Conservation (phyloP, 164 flowering plant genomes). For the Stephania cephalantha region DNA sequence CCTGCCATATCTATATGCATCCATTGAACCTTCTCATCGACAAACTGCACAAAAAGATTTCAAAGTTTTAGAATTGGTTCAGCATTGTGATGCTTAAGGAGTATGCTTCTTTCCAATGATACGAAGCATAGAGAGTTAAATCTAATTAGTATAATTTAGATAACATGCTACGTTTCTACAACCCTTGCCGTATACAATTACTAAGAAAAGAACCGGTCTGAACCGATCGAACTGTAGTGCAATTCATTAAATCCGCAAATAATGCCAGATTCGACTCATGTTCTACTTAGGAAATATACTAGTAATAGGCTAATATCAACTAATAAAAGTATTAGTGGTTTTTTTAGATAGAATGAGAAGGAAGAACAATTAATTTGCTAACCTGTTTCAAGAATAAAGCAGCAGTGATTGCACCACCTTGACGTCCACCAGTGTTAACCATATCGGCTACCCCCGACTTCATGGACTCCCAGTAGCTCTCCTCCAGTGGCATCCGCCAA, state of each 20-base stretch:
- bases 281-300: not conserved
- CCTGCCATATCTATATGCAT: constrained; percentile 96
- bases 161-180: too few relatives aligned
- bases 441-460: constrained; percentile 97
- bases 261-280: not conserved
- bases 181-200: too few relatives aligned
- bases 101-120: not conserved
- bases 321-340: not conserved
- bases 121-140: not conserved
- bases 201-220: too few relatives aligned
- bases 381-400: constrained; percentile 98
- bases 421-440: constrained; percentile 90
- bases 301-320: not conserved
- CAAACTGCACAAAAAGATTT: constrained; percentile 57
- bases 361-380: not conserved
- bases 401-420: constrained; percentile 87
- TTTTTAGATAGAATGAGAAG: not conserved
- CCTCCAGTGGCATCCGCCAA: constrained; percentile 96
- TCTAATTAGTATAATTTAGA: not conserved
- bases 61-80: constrained; percentile 1
- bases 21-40: constrained; percentile 90
- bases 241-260: too few relatives aligned
- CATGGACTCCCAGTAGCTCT: constrained; percentile 96
- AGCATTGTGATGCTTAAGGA: not conserved
- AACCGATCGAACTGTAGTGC: too few relatives aligned